phyloP scores from a whole-genome alignment of 108 stramenopile genomes.

The Fragilaria radians region DNA sequence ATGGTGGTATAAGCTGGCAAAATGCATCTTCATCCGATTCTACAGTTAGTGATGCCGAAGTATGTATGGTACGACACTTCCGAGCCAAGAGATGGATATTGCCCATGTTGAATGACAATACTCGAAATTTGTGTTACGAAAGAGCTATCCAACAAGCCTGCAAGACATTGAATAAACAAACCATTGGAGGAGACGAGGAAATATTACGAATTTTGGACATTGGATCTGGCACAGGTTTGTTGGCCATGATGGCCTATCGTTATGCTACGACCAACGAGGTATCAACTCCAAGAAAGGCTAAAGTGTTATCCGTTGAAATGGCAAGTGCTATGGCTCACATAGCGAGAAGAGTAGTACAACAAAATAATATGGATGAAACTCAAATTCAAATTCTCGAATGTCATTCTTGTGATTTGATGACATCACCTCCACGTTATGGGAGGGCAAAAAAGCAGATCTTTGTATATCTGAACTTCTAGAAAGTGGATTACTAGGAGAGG shows the following conservation, averaged over 20 bases:
- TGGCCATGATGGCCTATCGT: constrained; percentile 63
- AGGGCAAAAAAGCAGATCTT: constrained; percentile 11
- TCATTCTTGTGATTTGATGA: constrained; percentile 55
- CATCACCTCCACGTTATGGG: constrained; percentile 3
- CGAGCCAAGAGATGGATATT: constrained; percentile 76
- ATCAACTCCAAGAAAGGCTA: background rate
- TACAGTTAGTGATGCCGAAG: background rate
- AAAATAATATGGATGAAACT: constrained; percentile 24
- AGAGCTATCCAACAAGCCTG: constrained; percentile 47
- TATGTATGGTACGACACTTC: constrained; percentile 35
- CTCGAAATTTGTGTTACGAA: constrained; percentile 58
- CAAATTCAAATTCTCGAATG: constrained; percentile 39
- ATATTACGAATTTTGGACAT: constrained; percentile 54
- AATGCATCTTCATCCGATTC: constrained; percentile 8
- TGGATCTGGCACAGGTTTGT: constrained; percentile 71
- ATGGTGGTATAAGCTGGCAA: constrained; percentile 75
- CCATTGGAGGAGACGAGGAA: constrained; percentile 5
- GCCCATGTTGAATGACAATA: constrained; percentile 79
- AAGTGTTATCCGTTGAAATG: constrained; percentile 68
- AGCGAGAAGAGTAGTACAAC: constrained; percentile 37
- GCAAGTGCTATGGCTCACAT: constrained; percentile 66
- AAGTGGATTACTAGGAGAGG: constrained; percentile 72
- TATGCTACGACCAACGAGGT: constrained; percentile 12
- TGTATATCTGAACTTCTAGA: constrained; percentile 84
- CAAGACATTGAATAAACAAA: background rate